Conservation (phyloP, 2,329 filamentous ascomycete genomes). For the Claviceps capensis region DNA sequence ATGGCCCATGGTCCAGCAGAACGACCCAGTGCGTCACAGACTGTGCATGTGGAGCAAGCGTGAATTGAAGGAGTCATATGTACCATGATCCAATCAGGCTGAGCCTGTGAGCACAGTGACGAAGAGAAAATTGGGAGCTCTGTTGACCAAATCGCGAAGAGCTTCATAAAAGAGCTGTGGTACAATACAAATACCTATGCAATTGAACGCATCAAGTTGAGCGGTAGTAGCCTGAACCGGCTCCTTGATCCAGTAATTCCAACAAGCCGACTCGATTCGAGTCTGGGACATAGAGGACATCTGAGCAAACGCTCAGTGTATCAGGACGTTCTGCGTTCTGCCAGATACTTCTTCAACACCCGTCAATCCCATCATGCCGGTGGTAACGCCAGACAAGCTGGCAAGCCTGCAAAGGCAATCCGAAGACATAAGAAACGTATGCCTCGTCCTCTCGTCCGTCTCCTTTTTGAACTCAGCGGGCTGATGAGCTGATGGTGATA, state of each 20-base stretch:
- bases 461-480: background rate
- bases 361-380: conserved; percentile 55
- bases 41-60: conserved; percentile 5
- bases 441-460: conserved; percentile 11
- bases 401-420: conserved; percentile 78
- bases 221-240: background rate
- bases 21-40: conserved; percentile 2
- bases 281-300: background rate
- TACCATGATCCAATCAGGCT: conserved; percentile 5
- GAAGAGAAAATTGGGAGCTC: background rate
- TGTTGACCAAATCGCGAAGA: background rate
- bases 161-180: background rate
- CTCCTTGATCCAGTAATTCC: background rate
- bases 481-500: background rate
- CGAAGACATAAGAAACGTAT: conserved; percentile 83
- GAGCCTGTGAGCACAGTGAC: background rate
- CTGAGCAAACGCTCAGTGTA: background rate
- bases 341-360: background rate
- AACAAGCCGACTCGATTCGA: background rate
- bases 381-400: conserved; percentile 82
- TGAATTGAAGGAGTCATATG: conserved; percentile 5
- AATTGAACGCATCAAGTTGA: background rate
- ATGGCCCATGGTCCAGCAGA: background rate
- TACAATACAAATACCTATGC: background rate
- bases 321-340: background rate